Evolutionary conservation across 2,329 filamentous ascomycete genomes (phyloP).

Genomic region (Ceratocystis papillata): DNA sequence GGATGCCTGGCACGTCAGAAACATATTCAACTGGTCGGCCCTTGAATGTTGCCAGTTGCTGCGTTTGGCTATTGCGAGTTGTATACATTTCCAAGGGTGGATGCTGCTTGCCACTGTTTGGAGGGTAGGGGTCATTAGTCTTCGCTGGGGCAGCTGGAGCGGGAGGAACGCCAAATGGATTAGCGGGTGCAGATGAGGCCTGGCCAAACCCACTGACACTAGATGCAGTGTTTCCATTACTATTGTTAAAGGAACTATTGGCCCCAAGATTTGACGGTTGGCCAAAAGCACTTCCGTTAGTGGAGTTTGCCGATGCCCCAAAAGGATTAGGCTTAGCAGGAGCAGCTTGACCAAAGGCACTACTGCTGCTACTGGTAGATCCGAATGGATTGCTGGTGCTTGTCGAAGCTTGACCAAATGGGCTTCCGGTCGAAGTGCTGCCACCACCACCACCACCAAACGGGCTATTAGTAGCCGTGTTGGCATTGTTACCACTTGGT

Average conservation of each 20-base stretch:
- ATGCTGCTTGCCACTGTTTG: slow-evolving; percentile 37
- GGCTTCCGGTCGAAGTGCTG: slow-evolving; percentile 12
- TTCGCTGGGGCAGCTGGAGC: slow-evolving; percentile 23
- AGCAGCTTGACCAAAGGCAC: slow-evolving; percentile 29
- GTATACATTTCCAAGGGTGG: slow-evolving; percentile 38
- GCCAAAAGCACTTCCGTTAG: slow-evolving; percentile 22
- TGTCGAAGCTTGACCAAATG: slow-evolving; percentile 27
- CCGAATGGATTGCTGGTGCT: slow-evolving; percentile 16
- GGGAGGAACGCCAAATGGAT: slow-evolving; percentile 16
- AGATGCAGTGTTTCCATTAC: slow-evolving; percentile 11
- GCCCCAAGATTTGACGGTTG: slow-evolving; percentile 18
- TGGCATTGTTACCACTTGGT: slow-evolving; percentile 2
- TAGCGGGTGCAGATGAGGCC: slow-evolving; percentile 11
- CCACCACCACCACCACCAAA: slow-evolving; percentile 10
- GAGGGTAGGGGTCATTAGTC: slow-evolving; percentile 35
- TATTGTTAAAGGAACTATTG: slow-evolving; percentile 20
- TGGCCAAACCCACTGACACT: slow-evolving; percentile 19
- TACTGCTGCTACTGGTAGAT: neutral
- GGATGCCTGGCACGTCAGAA: slow-evolving; percentile 38
- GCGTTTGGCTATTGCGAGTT: slow-evolving; percentile 33
- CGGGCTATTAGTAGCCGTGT: slow-evolving; percentile 2
- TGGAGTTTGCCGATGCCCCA: slow-evolving; percentile 27
- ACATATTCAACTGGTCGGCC: slow-evolving; percentile 52
- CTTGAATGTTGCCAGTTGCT: slow-evolving; percentile 49
- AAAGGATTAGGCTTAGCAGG: slow-evolving; percentile 28